Percentiles rank a stretch among this genome's conserved stretches.
Conservation (phyloP, 805 yeast genomes). For the Yarrowia sp. region DNA sequence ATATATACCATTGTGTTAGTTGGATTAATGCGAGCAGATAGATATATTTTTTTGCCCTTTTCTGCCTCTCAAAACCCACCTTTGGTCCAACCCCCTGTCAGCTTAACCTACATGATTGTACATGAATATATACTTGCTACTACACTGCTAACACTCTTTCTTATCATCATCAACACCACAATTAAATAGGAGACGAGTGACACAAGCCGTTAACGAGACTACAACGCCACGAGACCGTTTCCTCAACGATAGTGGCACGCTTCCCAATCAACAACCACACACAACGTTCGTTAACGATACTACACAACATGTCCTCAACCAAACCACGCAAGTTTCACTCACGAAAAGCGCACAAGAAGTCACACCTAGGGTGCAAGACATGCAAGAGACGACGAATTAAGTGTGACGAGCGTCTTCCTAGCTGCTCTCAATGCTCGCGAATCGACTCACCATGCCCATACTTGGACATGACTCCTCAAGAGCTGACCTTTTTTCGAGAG, state of each 20-base stretch:
- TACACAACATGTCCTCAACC: background rate
- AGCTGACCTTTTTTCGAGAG: conserved; percentile 39
- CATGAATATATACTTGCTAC: conserved; percentile 19
- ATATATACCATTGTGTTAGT: background rate
- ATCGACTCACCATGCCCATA: conserved; percentile 50
- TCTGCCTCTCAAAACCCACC: background rate
- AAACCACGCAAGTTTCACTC: conserved; percentile 38
- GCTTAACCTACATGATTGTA: conserved; percentile 16
- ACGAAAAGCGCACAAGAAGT: conserved; percentile 61
- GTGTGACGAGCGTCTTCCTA: conserved; percentile 62
- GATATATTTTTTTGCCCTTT: background rate
- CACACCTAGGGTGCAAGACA: conserved; percentile 71
- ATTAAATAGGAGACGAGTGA: background rate
- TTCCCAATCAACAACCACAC: background rate
- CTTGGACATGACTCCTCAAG: conserved; percentile 45
- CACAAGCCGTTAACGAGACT: background rate
- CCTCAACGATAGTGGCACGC: background rate
- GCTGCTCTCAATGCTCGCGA: conserved; percentile 53
- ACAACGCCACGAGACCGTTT: background rate
- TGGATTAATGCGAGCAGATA: background rate
- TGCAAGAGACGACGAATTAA: conserved; percentile 62
- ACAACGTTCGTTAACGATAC: background rate
- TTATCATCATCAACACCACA: conserved; percentile 8
- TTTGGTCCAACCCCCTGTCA: background rate
- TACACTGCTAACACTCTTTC: conserved; percentile 16